Conservation (phyloP, 2,329 filamentous ascomycete genomes). For the Fusarium nematophilum region DNA sequence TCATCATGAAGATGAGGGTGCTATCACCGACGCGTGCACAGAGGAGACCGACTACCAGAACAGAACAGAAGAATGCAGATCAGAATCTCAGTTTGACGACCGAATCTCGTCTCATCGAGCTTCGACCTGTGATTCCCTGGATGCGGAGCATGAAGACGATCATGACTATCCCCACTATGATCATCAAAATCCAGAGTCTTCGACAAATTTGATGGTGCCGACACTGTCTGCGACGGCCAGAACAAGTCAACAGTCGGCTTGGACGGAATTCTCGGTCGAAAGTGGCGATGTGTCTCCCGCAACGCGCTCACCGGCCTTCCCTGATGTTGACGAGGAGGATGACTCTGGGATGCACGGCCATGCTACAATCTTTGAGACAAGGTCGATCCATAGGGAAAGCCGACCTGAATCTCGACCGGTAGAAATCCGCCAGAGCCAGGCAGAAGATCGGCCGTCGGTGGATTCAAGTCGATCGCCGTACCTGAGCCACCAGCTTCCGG, state of each 20-base stretch:
- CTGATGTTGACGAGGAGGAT: slow-evolving; percentile 39
- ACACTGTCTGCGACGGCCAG: slow-evolving; percentile 58
- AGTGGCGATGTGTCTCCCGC: slow-evolving; percentile 57
- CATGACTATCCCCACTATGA: slow-evolving; percentile 41
- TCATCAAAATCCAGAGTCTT: slow-evolving; percentile 50
- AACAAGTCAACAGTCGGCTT: slow-evolving; percentile 66
- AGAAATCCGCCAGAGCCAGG: slow-evolving; percentile 37
- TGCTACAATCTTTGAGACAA: slow-evolving; percentile 49
- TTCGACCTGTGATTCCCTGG: slow-evolving; percentile 56
- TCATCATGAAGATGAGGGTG: slow-evolving; percentile 47
- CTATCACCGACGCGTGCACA: slow-evolving; percentile 50
- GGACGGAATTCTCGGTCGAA: slow-evolving; percentile 70
- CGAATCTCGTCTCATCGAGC: slow-evolving; percentile 49
- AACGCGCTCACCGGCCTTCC: slow-evolving; percentile 45
- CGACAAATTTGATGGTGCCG: slow-evolving; percentile 61
- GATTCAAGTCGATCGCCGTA: slow-evolving; percentile 45
- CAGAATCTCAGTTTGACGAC: slow-evolving; percentile 45
- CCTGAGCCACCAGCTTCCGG: slow-evolving; percentile 57
- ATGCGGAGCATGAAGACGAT: slow-evolving; percentile 46
- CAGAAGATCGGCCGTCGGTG: slow-evolving; percentile 38
- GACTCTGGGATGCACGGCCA: slow-evolving; percentile 47
- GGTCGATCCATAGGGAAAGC: slow-evolving; percentile 43
- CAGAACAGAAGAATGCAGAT: slow-evolving; percentile 42
- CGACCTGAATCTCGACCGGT: slow-evolving; percentile 30
- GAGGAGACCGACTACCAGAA: slow-evolving; percentile 51